phyloP scores from a whole-genome alignment of 2,329 filamentous ascomycete species.

The Exophiala alcalophila region DNA sequence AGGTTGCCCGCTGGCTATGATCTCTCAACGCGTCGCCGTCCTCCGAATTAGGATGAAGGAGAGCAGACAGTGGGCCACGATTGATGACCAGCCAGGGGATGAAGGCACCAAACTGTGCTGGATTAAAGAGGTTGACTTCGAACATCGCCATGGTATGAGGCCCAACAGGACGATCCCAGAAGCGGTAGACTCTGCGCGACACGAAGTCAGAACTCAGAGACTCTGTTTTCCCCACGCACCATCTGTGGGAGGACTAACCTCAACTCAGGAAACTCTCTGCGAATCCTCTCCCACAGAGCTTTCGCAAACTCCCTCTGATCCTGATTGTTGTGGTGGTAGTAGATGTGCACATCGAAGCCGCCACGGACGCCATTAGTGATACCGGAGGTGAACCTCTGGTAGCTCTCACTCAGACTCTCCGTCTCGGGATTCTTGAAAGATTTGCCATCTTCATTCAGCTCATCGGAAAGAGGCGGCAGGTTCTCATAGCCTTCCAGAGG shows the following conservation, averaged over 20 bases:
- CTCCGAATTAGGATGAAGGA: slow-evolving; percentile 77
- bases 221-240: background rate
- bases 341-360: slow-evolving; percentile 85
- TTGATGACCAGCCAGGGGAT: slow-evolving; percentile 80
- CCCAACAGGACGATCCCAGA: slow-evolving; percentile 75
- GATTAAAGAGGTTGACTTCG: slow-evolving; percentile 83
- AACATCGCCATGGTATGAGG: slow-evolving; percentile 87
- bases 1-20: slow-evolving; percentile 46
- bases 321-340: slow-evolving; percentile 65
- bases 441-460: slow-evolving; percentile 70
- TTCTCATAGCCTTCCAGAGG: slow-evolving; percentile 53
- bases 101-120: slow-evolving; percentile 84
- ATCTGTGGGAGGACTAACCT: slow-evolving; percentile 13
- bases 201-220: background rate
- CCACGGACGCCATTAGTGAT: slow-evolving; percentile 55
- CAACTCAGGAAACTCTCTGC: slow-evolving; percentile 66
- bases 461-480: slow-evolving; percentile 48
- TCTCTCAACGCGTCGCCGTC: slow-evolving; percentile 52
- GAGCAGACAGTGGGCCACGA: slow-evolving; percentile 71
- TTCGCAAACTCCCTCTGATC: slow-evolving; percentile 65
- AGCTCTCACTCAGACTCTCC: slow-evolving; percentile 62
- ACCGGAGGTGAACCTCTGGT: slow-evolving; percentile 66
- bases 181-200: slow-evolving; percentile 61
- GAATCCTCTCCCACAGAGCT: slow-evolving; percentile 73
- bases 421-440: slow-evolving; percentile 66